Conservation (phyloP, 345 rosid species). For the Arabis alpina region DNA sequence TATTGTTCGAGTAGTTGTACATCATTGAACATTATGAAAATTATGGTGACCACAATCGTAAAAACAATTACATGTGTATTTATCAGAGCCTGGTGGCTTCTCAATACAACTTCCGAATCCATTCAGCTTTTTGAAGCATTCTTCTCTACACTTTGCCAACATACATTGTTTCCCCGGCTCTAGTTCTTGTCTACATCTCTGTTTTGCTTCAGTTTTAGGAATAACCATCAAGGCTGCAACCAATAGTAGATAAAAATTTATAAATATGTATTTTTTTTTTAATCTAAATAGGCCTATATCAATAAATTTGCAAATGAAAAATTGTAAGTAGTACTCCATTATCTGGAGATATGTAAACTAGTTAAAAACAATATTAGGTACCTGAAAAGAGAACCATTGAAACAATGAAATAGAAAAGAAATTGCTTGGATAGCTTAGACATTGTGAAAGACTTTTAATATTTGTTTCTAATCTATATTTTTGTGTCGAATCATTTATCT, state of each 20-base stretch:
- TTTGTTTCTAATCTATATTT: no score
- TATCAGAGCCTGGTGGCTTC: neutral
- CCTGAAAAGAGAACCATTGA: slow-evolving; percentile 23
- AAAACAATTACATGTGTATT: slow-evolving; percentile 21
- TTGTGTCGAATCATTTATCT: no score
- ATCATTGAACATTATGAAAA: neutral
- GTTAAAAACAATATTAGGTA: neutral
- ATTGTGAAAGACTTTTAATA: neutral
- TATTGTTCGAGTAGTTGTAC: neutral
- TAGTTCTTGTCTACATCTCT: neutral
- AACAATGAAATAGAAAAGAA: slow-evolving; percentile 2
- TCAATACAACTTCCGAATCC: slow-evolving; percentile 29
- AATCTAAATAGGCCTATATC: neutral
- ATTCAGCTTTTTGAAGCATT: slow-evolving; percentile 2
- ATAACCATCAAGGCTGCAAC: neutral
- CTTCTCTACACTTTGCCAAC: slow-evolving; percentile 20
- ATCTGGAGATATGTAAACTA: neutral
- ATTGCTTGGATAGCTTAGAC: neutral
- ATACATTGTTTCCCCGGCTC: slow-evolving; percentile 6
- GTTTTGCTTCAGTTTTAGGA: slow-evolving; percentile 24
- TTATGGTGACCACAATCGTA: neutral
- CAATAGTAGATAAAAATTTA: neutral
- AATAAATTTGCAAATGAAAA: neutral
- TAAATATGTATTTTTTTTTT: neutral
- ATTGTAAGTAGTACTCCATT: neutral